A percentile compares a stretch with the other conserved stretches of the same genome.
These are phyloP conservation scores for Lactarius tabidus DNA, from an alignment of 768 basidiomycete genomes.

Conservation along the genomic window DNA sequence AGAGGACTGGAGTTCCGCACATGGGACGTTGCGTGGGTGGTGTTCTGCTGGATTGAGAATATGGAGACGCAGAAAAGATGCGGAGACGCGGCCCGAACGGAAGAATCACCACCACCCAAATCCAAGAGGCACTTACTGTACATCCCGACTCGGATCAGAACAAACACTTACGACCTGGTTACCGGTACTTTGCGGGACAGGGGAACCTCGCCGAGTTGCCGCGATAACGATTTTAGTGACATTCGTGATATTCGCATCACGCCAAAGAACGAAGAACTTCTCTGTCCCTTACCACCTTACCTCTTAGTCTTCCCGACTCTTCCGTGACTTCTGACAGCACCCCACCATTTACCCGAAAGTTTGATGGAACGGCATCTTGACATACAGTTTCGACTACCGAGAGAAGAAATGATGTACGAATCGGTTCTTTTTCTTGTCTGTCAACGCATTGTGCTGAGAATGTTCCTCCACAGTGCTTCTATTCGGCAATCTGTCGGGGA, in stretches of 20 bases:
- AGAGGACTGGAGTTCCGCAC: no score
- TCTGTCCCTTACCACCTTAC: slow-evolving; percentile 46
- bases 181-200: slow-evolving; percentile 51
- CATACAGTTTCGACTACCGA: slow-evolving; percentile 67
- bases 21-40: no score
- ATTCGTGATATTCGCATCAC: slow-evolving; percentile 58
- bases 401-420: slow-evolving; percentile 66
- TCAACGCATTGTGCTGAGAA: neutral
- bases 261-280: slow-evolving; percentile 65
- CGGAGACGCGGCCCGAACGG: slow-evolving; percentile 3
- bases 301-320: slow-evolving; percentile 66
- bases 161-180: slow-evolving; percentile 51
- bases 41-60: no score
- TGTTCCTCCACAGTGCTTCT: slow-evolving; percentile 15
- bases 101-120: slow-evolving; percentile 22
- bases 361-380: slow-evolving; percentile 68
- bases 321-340: slow-evolving; percentile 54
- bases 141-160: slow-evolving; percentile 37
- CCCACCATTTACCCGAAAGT: slow-evolving; percentile 52
- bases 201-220: slow-evolving; percentile 50
- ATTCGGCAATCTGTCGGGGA: slow-evolving; percentile 25
- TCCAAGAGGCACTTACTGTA: slow-evolving; percentile 37
- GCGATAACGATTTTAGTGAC: slow-evolving; percentile 62
- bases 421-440: neutral
- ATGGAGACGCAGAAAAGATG: slow-evolving; percentile 32